A percentile compares a stretch with the other conserved stretches of the same genome.
Conservation (phyloP, 139 green algal species). For the Dunaliella primolecta region DNA sequence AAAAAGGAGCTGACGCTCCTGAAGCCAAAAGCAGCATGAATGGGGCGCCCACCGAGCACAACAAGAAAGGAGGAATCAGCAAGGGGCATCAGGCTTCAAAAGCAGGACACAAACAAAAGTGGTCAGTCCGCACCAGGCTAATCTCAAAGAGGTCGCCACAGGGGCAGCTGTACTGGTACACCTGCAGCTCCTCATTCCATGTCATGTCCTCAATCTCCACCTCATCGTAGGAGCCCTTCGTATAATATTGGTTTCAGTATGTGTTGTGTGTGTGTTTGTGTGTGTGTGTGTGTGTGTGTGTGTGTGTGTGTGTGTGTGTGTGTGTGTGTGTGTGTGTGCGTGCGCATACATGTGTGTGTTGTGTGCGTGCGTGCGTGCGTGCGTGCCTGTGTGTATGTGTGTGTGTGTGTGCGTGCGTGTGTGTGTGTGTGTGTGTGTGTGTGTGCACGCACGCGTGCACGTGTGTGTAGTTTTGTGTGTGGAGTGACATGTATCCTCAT, state of each 20-base stretch:
- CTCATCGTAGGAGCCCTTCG: conserved; percentile 71
- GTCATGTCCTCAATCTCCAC: conserved; percentile 98
- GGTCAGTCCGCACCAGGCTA: conserved; percentile 68
- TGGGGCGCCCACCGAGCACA: too few species aligned
- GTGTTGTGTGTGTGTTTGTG: too few species aligned
- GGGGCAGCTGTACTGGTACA: conserved; percentile 90
- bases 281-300: neutral
- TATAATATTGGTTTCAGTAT: too few species aligned
- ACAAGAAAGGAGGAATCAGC: too few species aligned
- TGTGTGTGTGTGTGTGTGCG: neutral
- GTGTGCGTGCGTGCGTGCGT: neutral
- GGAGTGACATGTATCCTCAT: too few species aligned
- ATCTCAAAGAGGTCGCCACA: conserved; percentile 98
- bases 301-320: neutral
- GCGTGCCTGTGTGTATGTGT: neutral
- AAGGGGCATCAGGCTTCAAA: too few species aligned
- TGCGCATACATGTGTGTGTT: neutral
- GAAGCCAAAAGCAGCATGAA: too few species aligned
- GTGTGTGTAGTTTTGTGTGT: too few species aligned
- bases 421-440: neutral
- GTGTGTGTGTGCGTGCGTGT: neutral
- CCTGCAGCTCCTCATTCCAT: conserved; percentile 84
- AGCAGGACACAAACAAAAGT: too few species aligned
- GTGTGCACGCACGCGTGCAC: too few species aligned
- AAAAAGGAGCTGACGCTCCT: too few species aligned